phyloP scores from a whole-genome alignment of 1,284 basidiomycete genomes.

The Peniophora sp. region DNA sequence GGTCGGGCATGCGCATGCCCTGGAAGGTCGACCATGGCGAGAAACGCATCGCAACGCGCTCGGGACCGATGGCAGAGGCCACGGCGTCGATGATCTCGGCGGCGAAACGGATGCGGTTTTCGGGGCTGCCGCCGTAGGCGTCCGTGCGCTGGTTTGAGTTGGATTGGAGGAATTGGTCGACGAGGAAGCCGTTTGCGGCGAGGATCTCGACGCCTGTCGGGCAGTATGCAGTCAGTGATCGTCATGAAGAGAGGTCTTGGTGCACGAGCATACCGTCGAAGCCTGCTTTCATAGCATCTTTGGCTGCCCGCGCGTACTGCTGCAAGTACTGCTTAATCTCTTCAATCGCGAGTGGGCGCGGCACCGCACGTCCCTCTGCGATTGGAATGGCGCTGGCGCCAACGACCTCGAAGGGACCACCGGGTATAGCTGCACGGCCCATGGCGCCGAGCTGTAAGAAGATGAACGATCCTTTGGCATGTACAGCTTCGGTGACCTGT shows the following conservation, averaged over 20 bases:
- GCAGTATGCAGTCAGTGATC: too few relatives aligned
- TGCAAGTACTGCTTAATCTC: constrained; percentile 36
- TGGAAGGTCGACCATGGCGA: not conserved
- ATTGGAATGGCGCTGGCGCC: constrained; percentile 36
- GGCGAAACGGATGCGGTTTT: constrained; percentile 35
- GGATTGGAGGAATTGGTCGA: constrained; percentile 16
- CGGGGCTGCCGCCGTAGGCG: constrained; percentile 19
- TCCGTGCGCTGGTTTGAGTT: constrained; percentile 35
- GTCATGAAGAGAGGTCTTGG: constrained; percentile 1
- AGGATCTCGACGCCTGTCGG: constrained; percentile 23
- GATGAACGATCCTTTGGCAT: constrained; percentile 28
- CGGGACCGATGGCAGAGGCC: constrained; percentile 24
- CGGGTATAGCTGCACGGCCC: constrained; percentile 27
- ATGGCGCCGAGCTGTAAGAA: constrained; percentile 40
- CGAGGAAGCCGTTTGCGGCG: constrained; percentile 18
- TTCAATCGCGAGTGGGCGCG: constrained; percentile 17
- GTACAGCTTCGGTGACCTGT: constrained; percentile 20
- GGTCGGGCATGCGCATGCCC: constrained; percentile 23
- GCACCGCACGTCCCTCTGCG: constrained; percentile 19
- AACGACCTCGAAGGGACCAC: constrained; percentile 26
- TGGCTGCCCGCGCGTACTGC: constrained; percentile 29
- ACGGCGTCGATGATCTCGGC: constrained; percentile 36
- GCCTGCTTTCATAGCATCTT: constrained; percentile 33
- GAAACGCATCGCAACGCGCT: constrained; percentile 39
- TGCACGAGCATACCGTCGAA: constrained; percentile 39